Percentiles rank a stretch among this genome's conserved stretches.
These are phyloP conservation scores for Cinnamomum chago DNA, from an alignment of 164 flowering plant species.

Conservation along the genomic window DNA sequence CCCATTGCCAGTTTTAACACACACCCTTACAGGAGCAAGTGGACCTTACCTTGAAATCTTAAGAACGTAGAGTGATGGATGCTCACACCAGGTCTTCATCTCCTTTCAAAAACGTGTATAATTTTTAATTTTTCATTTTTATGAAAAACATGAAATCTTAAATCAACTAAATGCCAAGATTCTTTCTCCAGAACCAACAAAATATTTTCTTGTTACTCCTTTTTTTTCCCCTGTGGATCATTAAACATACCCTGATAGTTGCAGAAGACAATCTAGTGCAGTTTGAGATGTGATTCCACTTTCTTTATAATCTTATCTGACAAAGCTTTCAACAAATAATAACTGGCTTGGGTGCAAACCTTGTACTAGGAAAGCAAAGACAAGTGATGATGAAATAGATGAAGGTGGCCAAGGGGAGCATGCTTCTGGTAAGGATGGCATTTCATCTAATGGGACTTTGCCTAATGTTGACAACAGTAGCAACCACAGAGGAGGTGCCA, in stretches of 20 bases:
- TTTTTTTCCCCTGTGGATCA: background rate
- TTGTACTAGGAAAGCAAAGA: background rate
- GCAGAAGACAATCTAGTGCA: too few species aligned
- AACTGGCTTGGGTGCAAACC: background rate
- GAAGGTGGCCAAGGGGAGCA: background rate
- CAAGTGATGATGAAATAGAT: background rate
- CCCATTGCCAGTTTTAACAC: too few species aligned
- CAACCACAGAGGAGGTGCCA: background rate
- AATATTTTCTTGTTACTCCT: too few species aligned
- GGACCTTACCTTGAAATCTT: too few species aligned
- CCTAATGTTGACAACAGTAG: background rate
- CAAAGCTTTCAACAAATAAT: background rate
- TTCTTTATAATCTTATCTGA: background rate
- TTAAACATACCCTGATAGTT: background rate
- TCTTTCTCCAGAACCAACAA: too few species aligned
- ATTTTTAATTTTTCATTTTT: too few species aligned
- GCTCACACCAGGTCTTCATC: too few species aligned
- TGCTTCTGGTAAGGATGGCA: background rate
- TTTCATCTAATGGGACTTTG: slow-evolving; percentile 3
- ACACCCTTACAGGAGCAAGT: too few species aligned
- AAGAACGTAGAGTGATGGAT: too few species aligned
- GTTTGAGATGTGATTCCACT: background rate
- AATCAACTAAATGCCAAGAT: too few species aligned
- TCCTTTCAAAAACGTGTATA: too few species aligned
- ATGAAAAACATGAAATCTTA: too few species aligned